Evolutionary conservation across 192 early-diverging fungal species (phyloP), one percentile per base, ranked within the genome.

Genomic region (Linnemannia hyalina): DNA sequence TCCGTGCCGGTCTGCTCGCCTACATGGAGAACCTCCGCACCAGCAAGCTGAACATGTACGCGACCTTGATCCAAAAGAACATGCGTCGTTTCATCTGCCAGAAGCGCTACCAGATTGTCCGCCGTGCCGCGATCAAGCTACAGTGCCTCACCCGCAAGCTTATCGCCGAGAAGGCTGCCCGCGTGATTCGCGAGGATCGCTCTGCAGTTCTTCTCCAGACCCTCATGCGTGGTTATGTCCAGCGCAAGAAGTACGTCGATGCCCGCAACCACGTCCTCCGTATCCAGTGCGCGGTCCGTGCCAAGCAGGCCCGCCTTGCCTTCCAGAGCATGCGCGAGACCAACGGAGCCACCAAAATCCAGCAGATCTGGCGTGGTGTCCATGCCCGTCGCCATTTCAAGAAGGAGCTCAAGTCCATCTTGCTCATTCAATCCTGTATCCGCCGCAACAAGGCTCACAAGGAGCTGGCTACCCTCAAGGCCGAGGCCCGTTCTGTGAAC

Each of bases 1-100:
- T 99, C 97, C 95, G 99, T 40, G 96, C 99, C 68, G 99, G 99
- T 74, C 95, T 97, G 92, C 80, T 96, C 68, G 96, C 96, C 20
- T 95, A 91, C 82, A 83, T 97, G 75, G 98, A 99, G 82, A 98
- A 97, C 88, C 90, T 96, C 70, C 94, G 98, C 44, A 90, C 96
- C 8, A 97, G 97, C 80, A 91, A 96, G 35, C 90, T 97, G 78
- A 95, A 95, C 40, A 89, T 89, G 22, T 96, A 95, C 65, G 97
- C 97, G 52, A 93, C 96, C 8, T 65, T 97, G 73, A 95, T 99
- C 81, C 97, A 98, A 88, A 96, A 97, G 89, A 95, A 97, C 82
- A 93, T 95, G 80, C 93, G 95, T 20, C 88, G 95, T 29, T 91
- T 90, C 73, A 88, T 97, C 75, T 89, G 92, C 77, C 92, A 93